These are phyloP conservation scores for Apostasia ramifera DNA, from an alignment of 106 monocot genomes.

Conservation along the genomic window DNA sequence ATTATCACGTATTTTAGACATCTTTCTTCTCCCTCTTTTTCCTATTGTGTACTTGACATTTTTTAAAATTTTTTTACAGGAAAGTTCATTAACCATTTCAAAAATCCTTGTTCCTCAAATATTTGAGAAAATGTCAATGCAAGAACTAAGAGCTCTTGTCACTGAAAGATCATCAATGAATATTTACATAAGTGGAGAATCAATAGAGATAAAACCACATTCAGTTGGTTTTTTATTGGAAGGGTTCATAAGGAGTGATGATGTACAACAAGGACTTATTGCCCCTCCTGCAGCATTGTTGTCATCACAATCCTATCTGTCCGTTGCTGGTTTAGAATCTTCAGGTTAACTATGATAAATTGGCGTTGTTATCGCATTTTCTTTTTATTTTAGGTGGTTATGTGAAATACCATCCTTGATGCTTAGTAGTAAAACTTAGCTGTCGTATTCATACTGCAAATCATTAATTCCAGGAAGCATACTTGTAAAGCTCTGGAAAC, in stretches of 20 bases:
- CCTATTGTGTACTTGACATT: neutral
- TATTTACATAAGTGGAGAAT: constrained; percentile 71
- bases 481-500: too few relatives aligned
- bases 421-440: too few relatives aligned
- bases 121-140: constrained; percentile 78
- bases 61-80: constrained; percentile 45
- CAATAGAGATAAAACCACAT: constrained; percentile 45
- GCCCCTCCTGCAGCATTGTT: constrained; percentile 69
- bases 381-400: too few relatives aligned
- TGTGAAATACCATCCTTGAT: too few relatives aligned
- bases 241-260: constrained; percentile 68
- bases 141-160: constrained; percentile 64
- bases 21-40: too few relatives aligned
- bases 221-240: constrained; percentile 67
- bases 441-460: too few relatives aligned
- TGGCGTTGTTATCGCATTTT: too few relatives aligned
- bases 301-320: constrained; percentile 33
- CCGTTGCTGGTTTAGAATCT: constrained; percentile 34
- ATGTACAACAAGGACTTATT: constrained; percentile 42
- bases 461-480: too few relatives aligned
- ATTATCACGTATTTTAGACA: too few relatives aligned
- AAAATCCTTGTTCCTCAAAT: constrained; percentile 73
- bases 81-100: constrained; percentile 67
- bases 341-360: constrained; percentile 30
- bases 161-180: constrained; percentile 83